phyloP scores from a whole-genome alignment of 176 grass and related monocot species.

The Dendrocalamus sinicus region DNA sequence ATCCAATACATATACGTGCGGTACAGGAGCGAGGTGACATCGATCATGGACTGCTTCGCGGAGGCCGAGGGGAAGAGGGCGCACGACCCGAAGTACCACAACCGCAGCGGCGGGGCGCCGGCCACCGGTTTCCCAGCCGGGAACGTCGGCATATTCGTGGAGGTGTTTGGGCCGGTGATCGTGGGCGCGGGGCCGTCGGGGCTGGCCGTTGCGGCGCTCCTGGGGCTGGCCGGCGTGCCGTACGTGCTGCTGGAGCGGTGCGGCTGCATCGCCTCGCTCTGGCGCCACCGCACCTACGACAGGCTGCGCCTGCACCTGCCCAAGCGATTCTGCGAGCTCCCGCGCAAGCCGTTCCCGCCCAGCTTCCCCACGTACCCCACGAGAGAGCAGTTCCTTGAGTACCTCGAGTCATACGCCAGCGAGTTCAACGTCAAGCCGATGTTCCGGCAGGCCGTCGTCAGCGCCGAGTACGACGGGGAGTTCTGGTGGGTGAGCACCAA shows the following conservation, averaged over 20 bases:
- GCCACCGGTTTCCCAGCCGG: constrained; percentile 39
- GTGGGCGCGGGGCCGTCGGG: constrained; percentile 76
- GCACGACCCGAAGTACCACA: constrained; percentile 59
- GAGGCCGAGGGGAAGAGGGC: constrained; percentile 62
- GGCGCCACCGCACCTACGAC: constrained; percentile 84
- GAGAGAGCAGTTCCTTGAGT: constrained; percentile 77
- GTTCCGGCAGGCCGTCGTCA: constrained; percentile 57
- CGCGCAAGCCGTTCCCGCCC: constrained; percentile 63
- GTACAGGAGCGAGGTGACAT: background rate
- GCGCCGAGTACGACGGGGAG: constrained; percentile 62
- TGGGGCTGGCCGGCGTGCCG: constrained; percentile 54
- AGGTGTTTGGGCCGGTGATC: constrained; percentile 59
- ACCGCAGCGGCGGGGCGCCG: background rate
- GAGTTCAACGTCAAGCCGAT: constrained; percentile 53
- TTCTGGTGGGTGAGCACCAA: constrained; percentile 65
- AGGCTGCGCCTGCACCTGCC: constrained; percentile 83
- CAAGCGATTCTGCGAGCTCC: constrained; percentile 80
- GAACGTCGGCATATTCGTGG: background rate
- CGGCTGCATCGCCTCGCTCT: constrained; percentile 75
- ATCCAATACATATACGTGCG: background rate
- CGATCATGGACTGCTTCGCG: constrained; percentile 40
- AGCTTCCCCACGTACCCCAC: constrained; percentile 69
- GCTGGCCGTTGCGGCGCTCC: constrained; percentile 65
- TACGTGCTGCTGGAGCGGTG: constrained; percentile 73
- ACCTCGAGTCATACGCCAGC: constrained; percentile 62